Evolutionary conservation across 768 basidiomycete species (phyloP).

Genomic region (Lactarius trivialis): DNA sequence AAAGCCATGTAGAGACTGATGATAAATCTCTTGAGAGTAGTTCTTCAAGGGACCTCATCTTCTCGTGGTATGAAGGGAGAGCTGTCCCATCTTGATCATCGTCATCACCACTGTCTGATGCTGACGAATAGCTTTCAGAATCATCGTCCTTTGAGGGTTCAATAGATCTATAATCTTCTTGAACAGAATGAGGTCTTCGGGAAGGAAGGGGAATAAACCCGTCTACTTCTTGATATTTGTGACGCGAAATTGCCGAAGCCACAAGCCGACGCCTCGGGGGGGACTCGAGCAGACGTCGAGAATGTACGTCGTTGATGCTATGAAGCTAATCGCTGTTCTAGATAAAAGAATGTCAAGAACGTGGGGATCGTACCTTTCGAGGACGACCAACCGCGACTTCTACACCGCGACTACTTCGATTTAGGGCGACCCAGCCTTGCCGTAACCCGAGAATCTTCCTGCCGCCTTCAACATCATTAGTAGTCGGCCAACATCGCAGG

Average conservation of each 20-base stretch:
- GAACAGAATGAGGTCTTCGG: conserved; percentile 28
- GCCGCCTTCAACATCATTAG: conserved; percentile 21
- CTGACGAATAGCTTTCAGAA: conserved; percentile 33
- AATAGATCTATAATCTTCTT: conserved; percentile 48
- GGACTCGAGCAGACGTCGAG: conserved; percentile 47
- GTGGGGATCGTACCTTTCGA: conserved; percentile 25
- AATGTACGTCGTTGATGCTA: conserved; percentile 50
- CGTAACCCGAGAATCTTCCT: conserved; percentile 21
- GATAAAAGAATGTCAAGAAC: conserved; percentile 23
- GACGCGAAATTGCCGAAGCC: conserved; percentile 29
- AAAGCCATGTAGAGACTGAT: conserved; percentile 53
- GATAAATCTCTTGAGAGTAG: conserved; percentile 45
- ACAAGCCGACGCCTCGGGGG: conserved; percentile 47
- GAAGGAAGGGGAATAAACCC: conserved; percentile 59
- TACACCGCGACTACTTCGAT: conserved; percentile 14
- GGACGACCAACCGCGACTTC: conserved; percentile 15
- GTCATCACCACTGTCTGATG: conserved; percentile 13
- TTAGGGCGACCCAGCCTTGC: conserved; percentile 10
- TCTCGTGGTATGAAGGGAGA: conserved; percentile 45
- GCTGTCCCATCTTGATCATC: neutral
- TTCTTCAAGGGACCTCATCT: conserved; percentile 53
- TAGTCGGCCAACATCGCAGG: neutral
- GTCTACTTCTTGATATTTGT: conserved; percentile 56
- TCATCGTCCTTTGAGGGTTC: conserved; percentile 28
- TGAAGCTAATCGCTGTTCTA: conserved; percentile 26